Evolutionary conservation across 2,329 filamentous ascomycete species (phyloP), one percentile per base, ranked within the genome.

Genomic region (Zymoseptoria crescenta): DNA sequence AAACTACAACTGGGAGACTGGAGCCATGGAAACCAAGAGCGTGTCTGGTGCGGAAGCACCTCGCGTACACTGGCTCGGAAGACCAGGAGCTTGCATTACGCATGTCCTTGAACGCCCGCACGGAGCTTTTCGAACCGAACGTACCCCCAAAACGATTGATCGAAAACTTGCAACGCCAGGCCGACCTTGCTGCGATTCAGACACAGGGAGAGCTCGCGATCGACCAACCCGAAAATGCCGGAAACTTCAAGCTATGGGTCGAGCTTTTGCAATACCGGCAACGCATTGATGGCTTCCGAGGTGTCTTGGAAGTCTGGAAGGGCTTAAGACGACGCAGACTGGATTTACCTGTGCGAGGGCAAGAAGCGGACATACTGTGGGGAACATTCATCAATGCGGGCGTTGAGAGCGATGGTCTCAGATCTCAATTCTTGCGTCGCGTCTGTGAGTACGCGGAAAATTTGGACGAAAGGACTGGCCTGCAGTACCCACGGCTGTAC

Each of bases 331-430:
- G 64, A 10, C 68, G 73, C 24, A 65, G 68, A 2, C 66, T 79
- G 24, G 65, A 70, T 21, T 62, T 82, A 9, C 79, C 79, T 13
- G 71, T 66, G 2, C 61, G 65, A 10, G 74, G 75, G 19, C 56
- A 61, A n/a, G 64, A 75, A 4, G 76, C 78, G 19, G 68, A 74
- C 8, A 68, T 68, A 10, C 61, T 83, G 6, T 82, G 80, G 80
- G 67, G 68, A 0, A 74, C 71, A 0, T 76, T 82, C 53, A 62
- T 81, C 52, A 70, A 72, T 55, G 64, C 74, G 29, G 70, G 72
- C n/a, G 63, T 74, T 54, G 54, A 55, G 52, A 28, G 27, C 21
- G 49, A 50, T 24, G 49, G 57, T 9, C 49, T 53, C 10, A 59
- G 53, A 5, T 50, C 54, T 19, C 54, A 54, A 10, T 63, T 79